phyloP scores from a whole-genome alignment of 176 grass and related monocot species.

The Phyllostachys edulis region DNA sequence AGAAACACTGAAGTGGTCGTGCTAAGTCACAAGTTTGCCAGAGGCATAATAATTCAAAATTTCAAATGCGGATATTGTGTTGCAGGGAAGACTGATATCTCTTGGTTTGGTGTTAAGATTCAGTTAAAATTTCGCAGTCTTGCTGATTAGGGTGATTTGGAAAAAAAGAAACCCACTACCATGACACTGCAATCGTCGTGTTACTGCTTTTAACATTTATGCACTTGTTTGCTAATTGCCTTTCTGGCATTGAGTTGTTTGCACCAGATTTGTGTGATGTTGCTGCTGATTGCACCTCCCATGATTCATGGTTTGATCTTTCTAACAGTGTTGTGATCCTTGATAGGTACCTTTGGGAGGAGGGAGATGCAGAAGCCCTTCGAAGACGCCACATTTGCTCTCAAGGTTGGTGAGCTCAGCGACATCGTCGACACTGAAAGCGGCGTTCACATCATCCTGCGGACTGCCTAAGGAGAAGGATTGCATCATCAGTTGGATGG shows the following conservation, averaged over 20 bases:
- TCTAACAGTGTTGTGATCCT: background rate
- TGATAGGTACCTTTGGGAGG: slow-evolving; percentile 72
- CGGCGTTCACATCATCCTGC: slow-evolving; percentile 83
- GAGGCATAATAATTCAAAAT: background rate
- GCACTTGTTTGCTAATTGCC: background rate
- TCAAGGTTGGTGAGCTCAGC: slow-evolving; percentile 72
- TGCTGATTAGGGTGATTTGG: background rate
- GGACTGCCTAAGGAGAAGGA: slow-evolving; percentile 50
- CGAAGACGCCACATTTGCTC: slow-evolving; percentile 69
- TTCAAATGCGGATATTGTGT: background rate
- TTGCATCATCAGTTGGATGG: background rate
- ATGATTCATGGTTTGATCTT: background rate
- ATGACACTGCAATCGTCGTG: background rate
- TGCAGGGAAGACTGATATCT: slow-evolving; percentile 4
- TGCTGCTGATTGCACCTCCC: too few relatives aligned
- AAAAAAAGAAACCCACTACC: background rate
- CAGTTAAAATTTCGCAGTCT: background rate
- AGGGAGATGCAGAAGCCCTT: slow-evolving; percentile 98
- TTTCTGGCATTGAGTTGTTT: background rate
- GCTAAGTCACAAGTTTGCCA: background rate
- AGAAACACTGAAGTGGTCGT: too few relatives aligned
- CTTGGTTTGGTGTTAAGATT: background rate
- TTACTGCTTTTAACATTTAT: background rate
- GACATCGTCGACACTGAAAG: slow-evolving; percentile 87
- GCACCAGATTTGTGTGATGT: background rate